Evolutionary conservation across 257 asterid species (phyloP).

Genomic region (Nicotiana knightiana): DNA sequence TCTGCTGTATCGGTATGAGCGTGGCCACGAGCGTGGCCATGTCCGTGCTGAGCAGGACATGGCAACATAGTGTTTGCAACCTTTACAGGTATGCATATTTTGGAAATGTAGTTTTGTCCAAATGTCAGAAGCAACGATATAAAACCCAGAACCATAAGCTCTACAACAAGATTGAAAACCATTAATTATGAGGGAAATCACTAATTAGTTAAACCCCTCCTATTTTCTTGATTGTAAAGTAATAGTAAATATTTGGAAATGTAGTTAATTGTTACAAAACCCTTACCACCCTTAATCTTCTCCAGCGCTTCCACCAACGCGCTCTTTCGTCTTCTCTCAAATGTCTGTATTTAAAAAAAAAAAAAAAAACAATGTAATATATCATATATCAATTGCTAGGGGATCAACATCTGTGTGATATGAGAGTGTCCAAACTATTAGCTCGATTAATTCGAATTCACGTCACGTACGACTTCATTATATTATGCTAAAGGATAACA

Average conservation of each 20-base stretch:
- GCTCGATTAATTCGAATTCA: background rate
- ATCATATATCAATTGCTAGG: no score
- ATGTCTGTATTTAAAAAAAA: constrained; percentile 40
- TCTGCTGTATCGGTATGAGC: background rate
- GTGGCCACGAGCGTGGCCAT: background rate
- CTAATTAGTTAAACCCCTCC: background rate
- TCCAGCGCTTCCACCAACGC: constrained; percentile 86
- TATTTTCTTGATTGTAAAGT: background rate
- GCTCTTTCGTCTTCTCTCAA: constrained; percentile 47
- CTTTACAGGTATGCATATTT: constrained; percentile 54
- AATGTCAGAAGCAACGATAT: constrained; percentile 82
- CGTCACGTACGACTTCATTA: background rate
- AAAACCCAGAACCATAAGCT: constrained; percentile 96
- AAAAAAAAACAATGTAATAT: background rate
- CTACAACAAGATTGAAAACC: constrained; percentile 29
- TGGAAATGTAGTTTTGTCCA: constrained; percentile 75
- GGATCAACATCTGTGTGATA: background rate
- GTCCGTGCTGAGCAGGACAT: constrained; percentile 24
- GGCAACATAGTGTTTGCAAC: constrained; percentile 72
- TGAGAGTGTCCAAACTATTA: background rate
- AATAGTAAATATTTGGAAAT: background rate
- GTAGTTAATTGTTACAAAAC: background rate
- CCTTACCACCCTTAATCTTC: constrained; percentile 79
- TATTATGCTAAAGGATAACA: background rate
- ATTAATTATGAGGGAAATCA: background rate